Evolutionary conservation across 2,329 filamentous ascomycete species (phyloP).

Genomic region (Aspergillus sp.): DNA sequence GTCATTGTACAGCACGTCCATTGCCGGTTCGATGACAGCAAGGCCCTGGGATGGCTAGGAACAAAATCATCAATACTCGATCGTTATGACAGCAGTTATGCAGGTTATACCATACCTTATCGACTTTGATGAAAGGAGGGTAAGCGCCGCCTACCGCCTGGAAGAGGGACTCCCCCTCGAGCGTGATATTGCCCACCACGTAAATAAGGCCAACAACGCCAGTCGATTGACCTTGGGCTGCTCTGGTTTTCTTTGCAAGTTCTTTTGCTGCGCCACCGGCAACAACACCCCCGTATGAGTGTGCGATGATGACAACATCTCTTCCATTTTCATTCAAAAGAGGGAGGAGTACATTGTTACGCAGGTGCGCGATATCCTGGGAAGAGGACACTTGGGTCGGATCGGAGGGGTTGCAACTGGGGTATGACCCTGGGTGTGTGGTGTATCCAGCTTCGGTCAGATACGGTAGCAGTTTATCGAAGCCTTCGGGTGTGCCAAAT

Average conservation of each 20-base stretch:
- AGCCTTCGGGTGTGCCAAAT: slow-evolving; percentile 11
- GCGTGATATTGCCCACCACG: slow-evolving; percentile 10
- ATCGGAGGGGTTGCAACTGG: slow-evolving; percentile 12
- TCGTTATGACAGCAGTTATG: neutral
- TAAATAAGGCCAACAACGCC: slow-evolving; percentile 9
- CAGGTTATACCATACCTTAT: slow-evolving; percentile 2
- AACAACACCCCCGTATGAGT: slow-evolving; percentile 12
- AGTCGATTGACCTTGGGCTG: slow-evolving; percentile 1
- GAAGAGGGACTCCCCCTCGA: slow-evolving; percentile 7
- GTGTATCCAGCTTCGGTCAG: slow-evolving; percentile 9
- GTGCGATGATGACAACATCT: slow-evolving; percentile 12
- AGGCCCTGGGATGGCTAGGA: slow-evolving; percentile 8
- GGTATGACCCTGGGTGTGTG: slow-evolving; percentile 9
- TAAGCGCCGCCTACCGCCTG: slow-evolving; percentile 11
- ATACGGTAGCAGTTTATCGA: slow-evolving; percentile 5
- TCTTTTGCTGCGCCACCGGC: slow-evolving; percentile 8
- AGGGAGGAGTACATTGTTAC: slow-evolving; percentile 9
- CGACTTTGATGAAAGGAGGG: slow-evolving; percentile 11
- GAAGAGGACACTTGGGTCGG: slow-evolving; percentile 2
- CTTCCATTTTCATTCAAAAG: slow-evolving; percentile 4
- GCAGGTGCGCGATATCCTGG: slow-evolving; percentile 9
- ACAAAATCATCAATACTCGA: neutral
- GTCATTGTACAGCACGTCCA: slow-evolving; percentile 12
- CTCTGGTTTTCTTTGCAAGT: slow-evolving; percentile 5
- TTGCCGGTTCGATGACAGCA: slow-evolving; percentile 7